These are phyloP conservation scores for Hansenula sp. DNA, from an alignment of 1,139 yeast species.

Conservation along the genomic window DNA sequence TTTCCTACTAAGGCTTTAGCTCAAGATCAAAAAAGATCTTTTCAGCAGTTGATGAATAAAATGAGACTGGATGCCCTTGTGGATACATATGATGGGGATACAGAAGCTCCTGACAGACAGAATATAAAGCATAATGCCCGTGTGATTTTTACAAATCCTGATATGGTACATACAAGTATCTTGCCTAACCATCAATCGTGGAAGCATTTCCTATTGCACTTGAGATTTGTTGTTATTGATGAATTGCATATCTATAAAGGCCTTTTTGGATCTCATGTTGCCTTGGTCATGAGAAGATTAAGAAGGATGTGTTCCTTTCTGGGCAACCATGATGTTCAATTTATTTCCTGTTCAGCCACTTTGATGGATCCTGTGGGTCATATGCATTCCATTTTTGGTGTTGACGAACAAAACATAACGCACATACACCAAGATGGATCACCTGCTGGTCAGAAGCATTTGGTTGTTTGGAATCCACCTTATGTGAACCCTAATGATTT, in stretches of 20 bases:
- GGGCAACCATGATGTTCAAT: conserved; percentile 51
- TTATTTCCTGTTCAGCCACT: conserved; percentile 93
- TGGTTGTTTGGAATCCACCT: conserved; percentile 85
- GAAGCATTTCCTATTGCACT: conserved; percentile 59
- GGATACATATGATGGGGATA: conserved; percentile 93
- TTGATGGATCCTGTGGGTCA: conserved; percentile 67
- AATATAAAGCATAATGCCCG: conserved; percentile 59
- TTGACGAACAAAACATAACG: conserved; percentile 39
- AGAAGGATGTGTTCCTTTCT: conserved; percentile 53
- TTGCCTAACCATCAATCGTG: conserved; percentile 74
- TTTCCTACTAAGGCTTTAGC: conserved; percentile 98
- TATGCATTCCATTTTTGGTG: conserved; percentile 70
- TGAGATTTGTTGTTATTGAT: conserved; percentile 80
- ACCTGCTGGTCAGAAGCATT: conserved; percentile 71
- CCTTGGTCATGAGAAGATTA: conserved; percentile 76
- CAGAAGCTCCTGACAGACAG: conserved; percentile 52
- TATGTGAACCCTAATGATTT: conserved; percentile 56
- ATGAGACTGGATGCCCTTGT: conserved; percentile 42
- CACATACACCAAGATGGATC: conserved; percentile 80
- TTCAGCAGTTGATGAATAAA: conserved; percentile 51
- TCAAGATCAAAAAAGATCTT: conserved; percentile 87
- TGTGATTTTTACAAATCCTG: conserved; percentile 91
- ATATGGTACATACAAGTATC: conserved; percentile 82
- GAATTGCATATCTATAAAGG: conserved; percentile 90
- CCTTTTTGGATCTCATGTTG: conserved; percentile 88